Conservation (phyloP, 2,329 filamentous ascomycete species). For the Alternaria ventricosa region DNA sequence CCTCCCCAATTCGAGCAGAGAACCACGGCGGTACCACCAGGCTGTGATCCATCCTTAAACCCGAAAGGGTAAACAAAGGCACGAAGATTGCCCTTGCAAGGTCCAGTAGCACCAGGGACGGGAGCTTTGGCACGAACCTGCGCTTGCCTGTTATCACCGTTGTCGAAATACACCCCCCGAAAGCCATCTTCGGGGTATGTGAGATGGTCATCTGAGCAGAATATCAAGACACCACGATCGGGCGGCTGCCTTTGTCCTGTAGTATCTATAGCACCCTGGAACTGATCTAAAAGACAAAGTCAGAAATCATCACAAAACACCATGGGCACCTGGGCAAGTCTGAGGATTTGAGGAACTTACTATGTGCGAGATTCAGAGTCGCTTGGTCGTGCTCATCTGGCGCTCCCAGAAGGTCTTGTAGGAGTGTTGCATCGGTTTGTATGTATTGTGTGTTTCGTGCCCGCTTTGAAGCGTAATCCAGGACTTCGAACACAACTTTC, state of each 20-base stretch:
- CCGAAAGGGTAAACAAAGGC: background rate
- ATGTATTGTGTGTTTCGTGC: background rate
- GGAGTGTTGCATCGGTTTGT: background rate
- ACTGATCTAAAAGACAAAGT: background rate
- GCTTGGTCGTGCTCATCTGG: background rate
- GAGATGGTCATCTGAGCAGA: background rate
- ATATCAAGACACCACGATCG: background rate
- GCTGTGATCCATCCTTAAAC: background rate
- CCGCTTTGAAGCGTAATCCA: background rate
- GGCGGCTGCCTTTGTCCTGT: background rate
- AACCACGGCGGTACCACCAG: background rate
- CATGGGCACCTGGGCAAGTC: background rate
- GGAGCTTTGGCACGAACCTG: background rate
- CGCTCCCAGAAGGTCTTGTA: background rate
- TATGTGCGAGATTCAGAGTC: background rate
- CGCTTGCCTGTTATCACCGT: background rate
- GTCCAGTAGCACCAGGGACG: background rate
- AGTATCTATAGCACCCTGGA: background rate
- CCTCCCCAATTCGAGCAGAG: background rate
- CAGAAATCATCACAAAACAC: background rate
- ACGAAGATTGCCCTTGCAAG: background rate
- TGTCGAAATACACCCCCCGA: background rate
- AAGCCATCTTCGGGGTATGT: background rate
- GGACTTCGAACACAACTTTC: background rate
- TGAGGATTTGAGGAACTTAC: background rate